Conservation (phyloP, 2,329 filamentous ascomycete genomes). For the Chaetomium sp. region DNA sequence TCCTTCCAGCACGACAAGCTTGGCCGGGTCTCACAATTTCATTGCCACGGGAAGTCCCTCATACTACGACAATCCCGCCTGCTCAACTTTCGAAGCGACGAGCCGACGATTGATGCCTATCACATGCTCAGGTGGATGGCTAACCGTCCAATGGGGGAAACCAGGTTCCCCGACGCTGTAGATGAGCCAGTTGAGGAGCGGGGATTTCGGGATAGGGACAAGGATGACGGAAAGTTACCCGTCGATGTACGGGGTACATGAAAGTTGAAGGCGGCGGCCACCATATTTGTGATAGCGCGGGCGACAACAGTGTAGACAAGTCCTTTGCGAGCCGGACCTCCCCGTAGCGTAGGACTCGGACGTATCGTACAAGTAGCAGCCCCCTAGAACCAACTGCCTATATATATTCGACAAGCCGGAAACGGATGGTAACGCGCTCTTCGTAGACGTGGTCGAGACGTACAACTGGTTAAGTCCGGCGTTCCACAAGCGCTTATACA, state of each 20-base stretch:
- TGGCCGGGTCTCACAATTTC: conserved; percentile 16
- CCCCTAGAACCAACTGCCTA: conserved; percentile 85
- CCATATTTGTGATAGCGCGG: no score
- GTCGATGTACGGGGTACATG: background rate
- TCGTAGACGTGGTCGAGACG: conserved; percentile 74
- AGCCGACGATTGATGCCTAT: conserved; percentile 14
- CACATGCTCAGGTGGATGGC: conserved; percentile 19
- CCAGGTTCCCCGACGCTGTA: background rate
- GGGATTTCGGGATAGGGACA: background rate
- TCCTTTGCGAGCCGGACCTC: conserved; percentile 27
- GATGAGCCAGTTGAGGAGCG: background rate
- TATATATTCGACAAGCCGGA: conserved; percentile 80
- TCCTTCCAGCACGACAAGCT: conserved; percentile 14
- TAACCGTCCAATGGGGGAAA: conserved; percentile 12
- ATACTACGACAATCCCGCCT: conserved; percentile 16
- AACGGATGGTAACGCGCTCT: conserved; percentile 82
- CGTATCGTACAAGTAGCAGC: conserved; percentile 84
- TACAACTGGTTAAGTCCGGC: conserved; percentile 66
- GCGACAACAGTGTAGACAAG: no score
- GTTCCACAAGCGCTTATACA: conserved; percentile 56
- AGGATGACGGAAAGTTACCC: background rate
- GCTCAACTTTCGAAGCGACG: conserved; percentile 11
- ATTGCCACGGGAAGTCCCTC: conserved; percentile 13
- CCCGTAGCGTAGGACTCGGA: conserved; percentile 89
- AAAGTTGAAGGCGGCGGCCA: background rate